phyloP scores from a whole-genome alignment of 495 filamentous ascomycete genomes.

The Podospora bellae-mahoneyi region DNA sequence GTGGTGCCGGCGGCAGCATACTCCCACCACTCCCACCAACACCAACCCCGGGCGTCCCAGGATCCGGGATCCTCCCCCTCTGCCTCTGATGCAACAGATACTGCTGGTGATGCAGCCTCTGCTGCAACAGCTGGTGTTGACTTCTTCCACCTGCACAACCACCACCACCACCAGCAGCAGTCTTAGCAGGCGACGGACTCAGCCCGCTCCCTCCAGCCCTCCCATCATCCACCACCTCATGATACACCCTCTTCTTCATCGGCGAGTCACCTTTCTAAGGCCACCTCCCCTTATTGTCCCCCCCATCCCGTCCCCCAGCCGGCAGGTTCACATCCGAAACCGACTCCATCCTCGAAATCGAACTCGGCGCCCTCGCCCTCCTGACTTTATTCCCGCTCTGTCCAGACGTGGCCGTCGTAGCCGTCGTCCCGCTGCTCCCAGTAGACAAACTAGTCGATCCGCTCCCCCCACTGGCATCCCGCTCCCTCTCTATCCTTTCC shows the following conservation, averaged over 20 bases:
- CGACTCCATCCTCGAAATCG: constrained; percentile 10
- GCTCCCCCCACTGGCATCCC: constrained; percentile 10
- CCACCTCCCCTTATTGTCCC: background rate
- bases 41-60: too few relatives aligned
- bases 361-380: constrained; percentile 28
- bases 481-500: constrained; percentile 4
- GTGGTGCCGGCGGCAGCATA: background rate
- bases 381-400: constrained; percentile 21
- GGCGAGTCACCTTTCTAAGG: background rate
- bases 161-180: background rate
- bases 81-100: background rate
- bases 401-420: background rate
- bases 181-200: background rate
- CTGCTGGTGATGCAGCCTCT: background rate
- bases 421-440: constrained; percentile 14
- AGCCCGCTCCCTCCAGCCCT: background rate
- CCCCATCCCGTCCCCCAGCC: background rate
- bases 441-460: background rate
- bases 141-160: constrained; percentile 18
- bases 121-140: constrained; percentile 1
- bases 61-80: background rate
- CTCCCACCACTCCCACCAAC: background rate
- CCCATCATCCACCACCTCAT: background rate
- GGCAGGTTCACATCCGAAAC: background rate
- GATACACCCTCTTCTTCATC: background rate